Evolutionary conservation across 331 rosid species (phyloP), one percentile per base, ranked within the genome.

Genomic region (Erythrophleum ivorense): DNA sequence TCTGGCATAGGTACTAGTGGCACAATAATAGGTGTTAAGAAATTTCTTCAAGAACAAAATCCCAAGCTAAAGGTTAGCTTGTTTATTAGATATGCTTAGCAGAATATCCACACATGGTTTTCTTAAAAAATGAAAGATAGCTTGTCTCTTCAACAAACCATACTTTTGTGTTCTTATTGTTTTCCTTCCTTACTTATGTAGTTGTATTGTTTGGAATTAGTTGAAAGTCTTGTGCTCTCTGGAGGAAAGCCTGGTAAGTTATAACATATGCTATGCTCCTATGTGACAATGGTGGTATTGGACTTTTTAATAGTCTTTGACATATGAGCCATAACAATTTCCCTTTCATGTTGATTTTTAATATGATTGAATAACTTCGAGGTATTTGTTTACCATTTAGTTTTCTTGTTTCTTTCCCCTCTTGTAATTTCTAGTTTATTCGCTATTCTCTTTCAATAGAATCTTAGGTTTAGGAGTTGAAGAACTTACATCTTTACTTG

Each of bases 1-100:
- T 80, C 90, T 15, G 97, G 97, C 72, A 90, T 90, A 43, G 97
- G 97, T 24, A 88, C 97, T 0, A 92, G 94, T 10, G 97, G 94
- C 54, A 91, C 97, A 4, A 84, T 91, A 73, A 91, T 90, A 3
- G 97, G 97, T 78, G 91, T 84, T 3, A 94, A 94, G 65, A 88
- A 81, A 62, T 90, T 80, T 76, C 92, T 91, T n/a, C 90, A 87
- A 85, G 90, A 90, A 85, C 78, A 90, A 84, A 90, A 90, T 71
- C 94, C 92, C 21, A 77, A 78, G 66, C 76, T 88, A 36, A 91
- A 90, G 92, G 92, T 90, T 34, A 57, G 78, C 40, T 40, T 49
- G 3, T 57, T 24, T 24, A 24, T 24, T 24, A 1, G 29, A 24
- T 24, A 24, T 24, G 29, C 29, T 24, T 24, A 24, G 29, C 29